Evolutionary conservation across 192 early-diverging fungal genomes (phyloP).

Genomic region (Jimgerdemannia flammicorona): DNA sequence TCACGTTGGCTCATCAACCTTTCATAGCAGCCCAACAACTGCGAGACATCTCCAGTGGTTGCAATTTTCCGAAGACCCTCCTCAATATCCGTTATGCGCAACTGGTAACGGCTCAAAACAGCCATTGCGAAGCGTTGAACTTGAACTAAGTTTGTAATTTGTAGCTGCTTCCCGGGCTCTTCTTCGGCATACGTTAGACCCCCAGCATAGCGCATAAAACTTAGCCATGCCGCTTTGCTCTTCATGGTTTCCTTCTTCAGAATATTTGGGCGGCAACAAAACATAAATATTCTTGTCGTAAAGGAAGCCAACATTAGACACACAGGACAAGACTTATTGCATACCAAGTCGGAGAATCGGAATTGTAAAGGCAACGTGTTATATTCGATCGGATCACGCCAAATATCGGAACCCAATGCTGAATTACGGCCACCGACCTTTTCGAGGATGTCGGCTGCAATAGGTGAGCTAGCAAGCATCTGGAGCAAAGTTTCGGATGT

Average conservation of each 20-base stretch:
- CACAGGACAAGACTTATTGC: constrained; percentile 4
- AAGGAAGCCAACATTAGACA: neutral
- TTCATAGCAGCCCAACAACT: neutral
- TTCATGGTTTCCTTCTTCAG: neutral
- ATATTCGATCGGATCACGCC: constrained; percentile 15
- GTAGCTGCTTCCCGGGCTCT: constrained; percentile 18
- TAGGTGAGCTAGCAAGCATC: constrained; percentile 20
- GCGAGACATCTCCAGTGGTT: neutral
- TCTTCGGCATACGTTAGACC: constrained; percentile 21
- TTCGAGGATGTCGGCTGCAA: constrained; percentile 19
- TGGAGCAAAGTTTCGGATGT: constrained; percentile 11
- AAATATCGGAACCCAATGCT: constrained; percentile 16
- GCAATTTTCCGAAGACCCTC: neutral
- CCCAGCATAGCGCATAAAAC: constrained; percentile 23
- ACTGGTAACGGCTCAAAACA: constrained; percentile 10
- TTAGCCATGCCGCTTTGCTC: constrained; percentile 22
- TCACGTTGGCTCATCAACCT: neutral
- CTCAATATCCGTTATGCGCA: neutral
- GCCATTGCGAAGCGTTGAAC: constrained; percentile 20
- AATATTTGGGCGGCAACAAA: neutral
- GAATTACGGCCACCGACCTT: constrained; percentile 15
- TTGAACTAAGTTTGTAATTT: constrained; percentile 25
- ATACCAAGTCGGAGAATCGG: constrained; percentile 21
- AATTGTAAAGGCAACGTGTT: constrained; percentile 12
- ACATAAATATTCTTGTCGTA: neutral